Percentiles rank a stretch among this genome's conserved stretches.
Evolutionary conservation across 2,329 filamentous ascomycete species (phyloP).

Genomic region (Colletotrichum caudatum): DNA sequence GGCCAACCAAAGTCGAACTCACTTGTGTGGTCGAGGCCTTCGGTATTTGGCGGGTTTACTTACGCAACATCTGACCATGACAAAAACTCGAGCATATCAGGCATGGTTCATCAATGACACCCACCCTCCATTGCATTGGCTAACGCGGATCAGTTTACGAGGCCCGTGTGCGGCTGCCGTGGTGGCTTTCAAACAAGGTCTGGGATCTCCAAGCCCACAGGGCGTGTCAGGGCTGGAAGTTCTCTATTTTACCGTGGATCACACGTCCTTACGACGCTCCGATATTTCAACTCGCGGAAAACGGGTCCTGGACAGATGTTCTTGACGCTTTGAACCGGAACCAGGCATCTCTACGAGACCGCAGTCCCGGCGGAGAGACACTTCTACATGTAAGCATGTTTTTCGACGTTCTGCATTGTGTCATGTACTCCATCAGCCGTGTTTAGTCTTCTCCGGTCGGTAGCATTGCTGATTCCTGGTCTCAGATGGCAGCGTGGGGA

Average conservation of each 20-base stretch:
- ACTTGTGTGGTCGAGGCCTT: background rate
- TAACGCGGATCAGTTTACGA: background rate
- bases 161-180: background rate
- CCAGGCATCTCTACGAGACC: background rate
- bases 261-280: background rate
- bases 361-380: background rate
- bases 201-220: constrained; percentile 3
- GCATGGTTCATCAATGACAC: background rate
- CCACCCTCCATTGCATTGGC: background rate
- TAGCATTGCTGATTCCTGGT: background rate
- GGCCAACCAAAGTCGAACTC: background rate
- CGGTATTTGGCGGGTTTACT: background rate
- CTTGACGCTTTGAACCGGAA: background rate
- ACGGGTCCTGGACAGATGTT: background rate
- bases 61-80: background rate
- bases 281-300: rapidly evolving
- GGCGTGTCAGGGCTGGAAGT: background rate
- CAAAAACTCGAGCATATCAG: background rate
- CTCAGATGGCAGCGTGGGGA: background rate
- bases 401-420: background rate
- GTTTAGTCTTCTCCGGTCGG: background rate
- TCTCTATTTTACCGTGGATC: constrained; percentile 5
- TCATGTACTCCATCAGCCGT: background rate
- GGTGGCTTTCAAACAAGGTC: background rate
- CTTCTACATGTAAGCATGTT: background rate